Evolutionary conservation across 345 rosid genomes (phyloP), one percentile per base, ranked within the genome.

Genomic region (Capsella bursapastoris): DNA sequence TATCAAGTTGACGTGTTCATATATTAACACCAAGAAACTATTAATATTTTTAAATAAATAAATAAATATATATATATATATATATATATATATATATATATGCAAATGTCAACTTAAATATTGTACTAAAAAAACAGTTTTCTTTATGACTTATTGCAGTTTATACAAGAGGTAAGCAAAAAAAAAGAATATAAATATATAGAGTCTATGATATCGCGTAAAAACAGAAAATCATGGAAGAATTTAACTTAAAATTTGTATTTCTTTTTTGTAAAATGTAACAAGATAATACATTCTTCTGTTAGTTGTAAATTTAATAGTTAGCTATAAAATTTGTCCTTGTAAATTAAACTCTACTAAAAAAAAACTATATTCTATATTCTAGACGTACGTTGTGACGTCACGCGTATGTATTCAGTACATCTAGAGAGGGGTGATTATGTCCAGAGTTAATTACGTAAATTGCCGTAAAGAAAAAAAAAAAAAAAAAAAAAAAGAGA

Each of bases 401-500:
- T 73, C 77, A 73, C 0, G 65, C 71, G 18, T 64, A n/a, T 45
- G 77, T 55, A 45, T 34, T 28, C 16, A 53, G 7, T 53, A 60
- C 34, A 63, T 35, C 13, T 62, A 52, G 7, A 14, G 22, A 18
- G 4, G 41, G 64, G 57, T 58, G 40, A 16, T 15, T 43, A 22
- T 7, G 38, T 34, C 40, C 15, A 61, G 8, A 29, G 5, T 3
- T 52, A 52, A 34, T 43, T 44, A 44, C 18, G 14, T 7, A 52
- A 43, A n/a, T 25, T 37, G 14, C 43, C 32, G 53, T n/a, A 12
- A 51, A 22, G 25, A 22, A 22, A 22, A 22, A 22, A 22, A 22
- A 22, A 22, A 22, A 22, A 22, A 22, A 22, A 22, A 22, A 22
- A 22, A 22, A 1, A 3, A 37, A 50, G 18, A 29, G 10, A 22